Evolutionary conservation across 371 early-diverging fungal genomes (phyloP).

Genomic region (Smittium culicis): DNA sequence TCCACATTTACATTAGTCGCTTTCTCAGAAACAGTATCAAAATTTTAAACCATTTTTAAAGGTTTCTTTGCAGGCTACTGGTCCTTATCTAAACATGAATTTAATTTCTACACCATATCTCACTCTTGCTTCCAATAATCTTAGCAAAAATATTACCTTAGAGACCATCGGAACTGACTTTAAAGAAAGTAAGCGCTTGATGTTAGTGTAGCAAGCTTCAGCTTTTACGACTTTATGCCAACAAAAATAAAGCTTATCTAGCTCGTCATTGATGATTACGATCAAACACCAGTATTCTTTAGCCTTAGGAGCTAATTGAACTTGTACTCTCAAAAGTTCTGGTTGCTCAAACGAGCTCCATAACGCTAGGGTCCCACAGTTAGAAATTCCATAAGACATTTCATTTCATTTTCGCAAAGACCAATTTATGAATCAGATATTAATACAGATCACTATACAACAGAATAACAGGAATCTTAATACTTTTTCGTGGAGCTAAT

Average conservation of each 20-base stretch:
- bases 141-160: background rate
- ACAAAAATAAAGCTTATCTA: background rate
- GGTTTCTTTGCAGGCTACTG: background rate
- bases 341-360: background rate
- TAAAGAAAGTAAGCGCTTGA: background rate
- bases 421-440: background rate
- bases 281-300: background rate
- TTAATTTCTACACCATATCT: background rate
- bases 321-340: background rate
- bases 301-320: background rate
- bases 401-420: background rate
- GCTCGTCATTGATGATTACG: background rate
- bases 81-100: background rate
- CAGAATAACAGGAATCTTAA: background rate
- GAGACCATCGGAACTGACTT: background rate
- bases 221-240: background rate
- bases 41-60: background rate
- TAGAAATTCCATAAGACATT: background rate
- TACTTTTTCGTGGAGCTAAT: background rate
- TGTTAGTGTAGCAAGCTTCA: no score
- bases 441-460: background rate
- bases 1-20: background rate
- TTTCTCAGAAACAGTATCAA: background rate
- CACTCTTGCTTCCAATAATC: background rate
- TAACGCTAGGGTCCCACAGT: background rate